Conservation (phyloP, 2,329 filamentous ascomycete species). For the Stachybotrys elegans region DNA sequence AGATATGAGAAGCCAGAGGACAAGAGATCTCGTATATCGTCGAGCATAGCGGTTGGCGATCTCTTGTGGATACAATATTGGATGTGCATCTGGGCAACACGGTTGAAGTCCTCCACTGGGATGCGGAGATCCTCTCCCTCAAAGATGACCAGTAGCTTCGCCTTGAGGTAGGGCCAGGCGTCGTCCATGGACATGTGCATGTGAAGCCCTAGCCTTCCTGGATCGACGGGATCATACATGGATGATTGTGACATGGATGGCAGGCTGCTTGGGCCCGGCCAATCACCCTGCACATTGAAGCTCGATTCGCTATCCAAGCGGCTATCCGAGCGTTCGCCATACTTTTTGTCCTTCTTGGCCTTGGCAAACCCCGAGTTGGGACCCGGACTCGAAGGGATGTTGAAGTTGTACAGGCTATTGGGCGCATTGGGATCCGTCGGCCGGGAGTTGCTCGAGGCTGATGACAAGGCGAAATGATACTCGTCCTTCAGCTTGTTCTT, state of each 20-base stretch:
- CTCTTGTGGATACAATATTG: conserved; percentile 72
- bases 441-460: conserved; percentile 70
- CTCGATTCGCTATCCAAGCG: conserved; percentile 48
- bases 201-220: conserved; percentile 51
- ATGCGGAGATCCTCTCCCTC: conserved; percentile 74
- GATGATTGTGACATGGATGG: conserved; percentile 38
- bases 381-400: conserved; percentile 65
- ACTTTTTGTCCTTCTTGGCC: conserved; percentile 81
- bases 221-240: conserved; percentile 50
- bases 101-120: conserved; percentile 81
- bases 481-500: conserved; percentile 78
- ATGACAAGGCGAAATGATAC: conserved; percentile 66
- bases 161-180: conserved; percentile 76
- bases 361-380: conserved; percentile 68
- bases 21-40: conserved; percentile 71
- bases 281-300: conserved; percentile 37
- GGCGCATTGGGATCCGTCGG: conserved; percentile 71
- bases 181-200: conserved; percentile 71
- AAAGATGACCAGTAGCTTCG: conserved; percentile 71
- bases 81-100: conserved; percentile 72
- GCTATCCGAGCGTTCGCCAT: conserved; percentile 57
- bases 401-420: conserved; percentile 74
- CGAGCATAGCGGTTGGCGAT: conserved; percentile 64
- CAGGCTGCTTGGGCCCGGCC: conserved; percentile 50
- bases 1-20: conserved; percentile 80